Evolutionary conservation across 176 grass and related monocot species (phyloP).

Genomic region (Cenchrus purpureus): DNA sequence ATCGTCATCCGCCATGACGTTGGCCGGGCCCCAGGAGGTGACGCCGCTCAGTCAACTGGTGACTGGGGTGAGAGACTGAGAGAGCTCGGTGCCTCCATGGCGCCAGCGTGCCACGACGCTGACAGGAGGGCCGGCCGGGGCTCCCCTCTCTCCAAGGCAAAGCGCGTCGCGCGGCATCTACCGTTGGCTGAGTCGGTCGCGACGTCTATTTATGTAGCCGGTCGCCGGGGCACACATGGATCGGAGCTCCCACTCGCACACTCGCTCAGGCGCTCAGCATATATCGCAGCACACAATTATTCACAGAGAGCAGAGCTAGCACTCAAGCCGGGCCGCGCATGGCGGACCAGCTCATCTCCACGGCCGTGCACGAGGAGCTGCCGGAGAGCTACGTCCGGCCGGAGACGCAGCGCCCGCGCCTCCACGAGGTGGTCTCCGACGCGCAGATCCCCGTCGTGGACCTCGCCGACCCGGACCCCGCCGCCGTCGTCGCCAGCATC

Average conservation of each 20-base stretch:
- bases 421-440: constrained; percentile 56
- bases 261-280: no score
- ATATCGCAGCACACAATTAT: not conserved
- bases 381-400: constrained; percentile 63
- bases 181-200: no score
- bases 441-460: constrained; percentile 74
- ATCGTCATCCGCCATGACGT: not conserved
- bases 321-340: not conserved
- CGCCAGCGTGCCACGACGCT: not conserved
- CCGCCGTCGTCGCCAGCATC: constrained; percentile 36
- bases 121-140: not conserved
- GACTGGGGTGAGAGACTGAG: no score
- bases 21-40: not conserved
- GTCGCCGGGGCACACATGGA: no score
- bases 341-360: constrained; percentile 80
- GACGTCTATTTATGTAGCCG: no score
- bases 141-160: no score
- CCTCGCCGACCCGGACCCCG: constrained; percentile 46
- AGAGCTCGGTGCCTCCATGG: no score
- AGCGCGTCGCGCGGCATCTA: no score
- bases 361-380: constrained; percentile 38
- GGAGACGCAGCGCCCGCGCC: constrained; percentile 59
- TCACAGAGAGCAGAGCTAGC: no score
- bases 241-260: no score
- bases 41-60: not conserved